Base-by-base conservation (phyloP, 768 basidiomycete species). In the Cystobasidium tubakii region DNA sequence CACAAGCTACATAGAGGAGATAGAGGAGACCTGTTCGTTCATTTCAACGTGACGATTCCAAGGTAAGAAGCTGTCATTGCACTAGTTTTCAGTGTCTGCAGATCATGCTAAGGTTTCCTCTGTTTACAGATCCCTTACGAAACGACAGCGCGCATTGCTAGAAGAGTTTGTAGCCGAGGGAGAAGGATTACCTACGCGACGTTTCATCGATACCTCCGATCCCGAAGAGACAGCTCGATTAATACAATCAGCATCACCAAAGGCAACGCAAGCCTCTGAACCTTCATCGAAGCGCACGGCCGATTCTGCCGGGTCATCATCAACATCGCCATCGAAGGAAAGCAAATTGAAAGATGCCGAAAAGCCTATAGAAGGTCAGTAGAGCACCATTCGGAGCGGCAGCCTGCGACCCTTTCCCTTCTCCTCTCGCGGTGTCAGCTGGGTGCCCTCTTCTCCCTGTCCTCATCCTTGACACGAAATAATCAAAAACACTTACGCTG, bases 91-190 rank as follows among this genome's bases (percentile, higher is more conserved):
- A 0, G 21, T 1, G 36, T 0, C 36, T 27, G 33, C n/a, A 31
- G 42, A 34, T 53, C 36, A 12, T 15, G 53, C 53, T 54, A 19
- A 39, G 6, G n/a, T 25, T 34, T 23, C 17, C 10, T 0, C 17
- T 1, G 29, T 1, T 29, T 27, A 25, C n/a, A 97, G 95, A 83
- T 86, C 90, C 23, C 84, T 98, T 74, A 88, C 91, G 1, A 82
- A 86, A 75, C 88, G 88, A 42, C 95, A 99, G 83, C 88, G 89
- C 74, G 87, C 90, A 80, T 88, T 97, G 74, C 81, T 98, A 50
- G 87, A 98, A 82, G 86, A 87, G 75, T 98, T 89, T 79, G 95
- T 91, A 23, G 90, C 93, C 80, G 94, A 97, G 77, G 85, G 91
- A n/a, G 93, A 96, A 82, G 91, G 90, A 73, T 85, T 84, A 53